These are phyloP conservation scores for Arthrobotrys pseudoclavata DNA, from an alignment of 2,329 filamentous ascomycete genomes.

Conservation along the genomic window DNA sequence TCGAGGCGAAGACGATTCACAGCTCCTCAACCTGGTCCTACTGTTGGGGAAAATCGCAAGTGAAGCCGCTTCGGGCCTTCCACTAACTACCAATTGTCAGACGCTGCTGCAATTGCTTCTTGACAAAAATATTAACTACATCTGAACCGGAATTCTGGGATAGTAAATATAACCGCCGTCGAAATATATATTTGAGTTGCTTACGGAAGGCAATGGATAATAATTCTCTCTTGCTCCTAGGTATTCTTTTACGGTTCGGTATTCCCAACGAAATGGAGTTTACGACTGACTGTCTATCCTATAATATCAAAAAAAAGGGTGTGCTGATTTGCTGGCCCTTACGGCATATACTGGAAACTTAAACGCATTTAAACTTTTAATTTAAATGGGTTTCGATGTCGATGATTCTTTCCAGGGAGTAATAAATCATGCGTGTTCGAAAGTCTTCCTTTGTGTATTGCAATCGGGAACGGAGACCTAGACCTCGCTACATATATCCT, in stretches of 20 bases:
- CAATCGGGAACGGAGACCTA: not conserved
- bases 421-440: too few species aligned
- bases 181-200: not conserved
- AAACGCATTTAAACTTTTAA: conserved; percentile 7
- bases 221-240: not conserved
- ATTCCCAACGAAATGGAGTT: not conserved
- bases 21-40: not conserved
- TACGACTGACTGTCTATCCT: not conserved
- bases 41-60: not conserved
- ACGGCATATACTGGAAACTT: too few species aligned
- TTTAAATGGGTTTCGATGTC: conserved; percentile 5
- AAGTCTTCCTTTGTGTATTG: not conserved
- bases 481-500: not conserved
- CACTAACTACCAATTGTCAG: not conserved
- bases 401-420: not conserved
- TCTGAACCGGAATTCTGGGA: not conserved
- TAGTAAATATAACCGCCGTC: not conserved
- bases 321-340: too few species aligned
- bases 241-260: not conserved
- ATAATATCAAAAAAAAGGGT: too few species aligned
- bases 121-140: not conserved
- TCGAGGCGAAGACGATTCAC: not conserved
- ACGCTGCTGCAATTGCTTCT: not conserved
- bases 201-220: too few species aligned
- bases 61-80: not conserved